Conservation (phyloP, 768 basidiomycete genomes). For the Cystofilobasidium macerans region DNA sequence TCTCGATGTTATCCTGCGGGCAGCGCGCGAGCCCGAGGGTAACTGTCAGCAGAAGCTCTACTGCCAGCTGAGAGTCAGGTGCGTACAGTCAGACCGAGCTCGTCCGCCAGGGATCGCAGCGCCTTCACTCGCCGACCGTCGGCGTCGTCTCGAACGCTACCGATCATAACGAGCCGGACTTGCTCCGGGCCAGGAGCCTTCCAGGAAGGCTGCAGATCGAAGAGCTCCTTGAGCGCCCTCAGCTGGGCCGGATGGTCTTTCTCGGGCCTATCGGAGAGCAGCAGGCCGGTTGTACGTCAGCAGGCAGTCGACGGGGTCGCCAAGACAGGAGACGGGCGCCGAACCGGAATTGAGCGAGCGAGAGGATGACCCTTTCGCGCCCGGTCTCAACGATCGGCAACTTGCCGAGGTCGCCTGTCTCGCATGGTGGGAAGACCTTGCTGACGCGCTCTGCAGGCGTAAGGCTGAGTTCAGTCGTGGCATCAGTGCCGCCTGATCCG, state of each 20-base stretch:
- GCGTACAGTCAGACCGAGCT: constrained; percentile 56
- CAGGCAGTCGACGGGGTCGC: constrained; percentile 6
- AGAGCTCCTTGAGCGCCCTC: constrained; percentile 52
- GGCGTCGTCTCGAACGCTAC: constrained; percentile 66
- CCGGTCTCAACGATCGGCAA: constrained; percentile 44
- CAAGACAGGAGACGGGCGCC: constrained; percentile 27
- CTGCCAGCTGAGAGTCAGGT: neutral
- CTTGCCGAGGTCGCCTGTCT: constrained; percentile 58
- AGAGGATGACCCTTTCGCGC: constrained; percentile 59
- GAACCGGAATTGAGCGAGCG: constrained; percentile 86
- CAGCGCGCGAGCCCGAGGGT: too few relatives aligned
- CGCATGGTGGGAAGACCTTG: constrained; percentile 79
- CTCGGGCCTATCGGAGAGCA: constrained; percentile 56
- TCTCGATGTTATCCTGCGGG: constrained; percentile 56
- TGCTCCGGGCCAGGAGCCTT: constrained; percentile 14
- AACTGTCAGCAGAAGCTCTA: too few relatives aligned
- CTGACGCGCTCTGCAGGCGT: neutral
- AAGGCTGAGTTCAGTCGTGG: too few relatives aligned
- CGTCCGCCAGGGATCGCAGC: constrained; percentile 50
- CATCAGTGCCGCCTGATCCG: too few relatives aligned
- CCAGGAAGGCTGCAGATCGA: constrained; percentile 51
- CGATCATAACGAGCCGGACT: constrained; percentile 63
- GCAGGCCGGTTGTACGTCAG: neutral
- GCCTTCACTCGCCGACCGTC: constrained; percentile 60
- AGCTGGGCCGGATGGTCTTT: constrained; percentile 83